These are phyloP conservation scores for Trichopus zeylanicus DNA, from an alignment of 116 monocot species.

Conservation along the genomic window DNA sequence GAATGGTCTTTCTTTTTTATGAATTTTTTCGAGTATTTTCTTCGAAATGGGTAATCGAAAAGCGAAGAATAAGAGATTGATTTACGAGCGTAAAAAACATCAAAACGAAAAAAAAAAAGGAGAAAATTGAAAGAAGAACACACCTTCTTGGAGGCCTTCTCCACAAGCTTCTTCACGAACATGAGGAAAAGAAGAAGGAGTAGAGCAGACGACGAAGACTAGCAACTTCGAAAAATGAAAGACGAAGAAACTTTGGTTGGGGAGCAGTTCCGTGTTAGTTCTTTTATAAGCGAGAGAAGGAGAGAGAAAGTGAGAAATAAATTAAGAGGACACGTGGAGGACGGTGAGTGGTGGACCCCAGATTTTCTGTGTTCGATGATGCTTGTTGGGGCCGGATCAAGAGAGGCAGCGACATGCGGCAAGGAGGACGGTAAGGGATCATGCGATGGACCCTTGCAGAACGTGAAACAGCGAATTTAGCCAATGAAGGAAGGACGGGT, in stretches of 20 bases:
- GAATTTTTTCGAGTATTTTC: background rate
- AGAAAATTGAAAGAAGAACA: background rate
- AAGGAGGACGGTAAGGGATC: too few relatives aligned
- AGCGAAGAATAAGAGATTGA: background rate
- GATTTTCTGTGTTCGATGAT: too few relatives aligned
- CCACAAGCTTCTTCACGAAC: conserved; percentile 55
- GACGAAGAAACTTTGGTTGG: background rate
- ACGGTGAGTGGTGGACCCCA: background rate
- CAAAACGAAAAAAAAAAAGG: background rate
- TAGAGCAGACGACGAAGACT: too few relatives aligned
- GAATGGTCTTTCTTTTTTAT: too few relatives aligned
- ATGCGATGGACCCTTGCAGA: too few relatives aligned
- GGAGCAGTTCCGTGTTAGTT: background rate
- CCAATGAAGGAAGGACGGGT: too few relatives aligned
- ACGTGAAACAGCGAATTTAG: too few relatives aligned
- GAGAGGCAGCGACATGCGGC: too few relatives aligned
- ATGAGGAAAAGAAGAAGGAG: background rate
- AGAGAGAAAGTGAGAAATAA: background rate
- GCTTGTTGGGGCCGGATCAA: too few relatives aligned
- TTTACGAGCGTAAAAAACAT: too few relatives aligned
- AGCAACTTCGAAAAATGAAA: background rate
- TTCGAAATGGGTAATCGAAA: too few relatives aligned
- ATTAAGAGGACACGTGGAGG: background rate
- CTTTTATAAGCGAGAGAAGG: background rate
- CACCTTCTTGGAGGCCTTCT: conserved; percentile 71